Evolutionary conservation across 2,329 filamentous ascomycete genomes (phyloP), one percentile per base, ranked within the genome.

Genomic region (Diaporthe ilicicola): DNA sequence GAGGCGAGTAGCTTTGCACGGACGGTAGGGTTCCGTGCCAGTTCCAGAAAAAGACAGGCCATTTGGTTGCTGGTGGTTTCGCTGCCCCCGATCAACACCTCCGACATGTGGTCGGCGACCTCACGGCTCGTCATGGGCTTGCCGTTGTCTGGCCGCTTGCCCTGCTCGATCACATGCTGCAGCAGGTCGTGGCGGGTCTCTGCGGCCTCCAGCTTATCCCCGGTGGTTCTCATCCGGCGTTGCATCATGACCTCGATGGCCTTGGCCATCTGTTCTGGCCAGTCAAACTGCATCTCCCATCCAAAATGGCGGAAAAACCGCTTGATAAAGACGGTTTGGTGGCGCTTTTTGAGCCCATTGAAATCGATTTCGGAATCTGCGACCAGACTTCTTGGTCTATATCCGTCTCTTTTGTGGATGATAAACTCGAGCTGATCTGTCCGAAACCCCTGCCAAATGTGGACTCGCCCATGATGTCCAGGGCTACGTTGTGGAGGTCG

Each of bases 381-480:
- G 66, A 72, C 70, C 69, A 74, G 12, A 73, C 62, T 19, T 66
- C 55, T 56, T 74, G 70, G 34, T 72, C 71, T 15, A 74, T 56
- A 27, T 70, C 70, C 27, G 73, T 67, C 46, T 71, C 71, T 5
- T 69, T 29, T 9, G 22, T 29, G 68, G 62, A 61, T 46, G 44
- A 19, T 12, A 50, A 73, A 7, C 71, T 32, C 1, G 76, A 73
- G 50, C 76, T 77, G 19, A 73, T 76, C 59, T 76, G 75, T 1
- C 76, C 75, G n/a, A 76, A 76, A 0, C 75, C 75, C 53, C 74
- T 75, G 15, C 75, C 74, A 27, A 77, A 76, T 7, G 75, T 75
- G 44, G 73, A 74, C 27, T 76, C 74, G 29, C 75, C 75, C 75
- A 76, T 77, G 72, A 75, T 77, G 39, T 77, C 76, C 15, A 77